phyloP scores from a whole-genome alignment of 495 filamentous ascomycete species.

The Neurospora sp. region DNA sequence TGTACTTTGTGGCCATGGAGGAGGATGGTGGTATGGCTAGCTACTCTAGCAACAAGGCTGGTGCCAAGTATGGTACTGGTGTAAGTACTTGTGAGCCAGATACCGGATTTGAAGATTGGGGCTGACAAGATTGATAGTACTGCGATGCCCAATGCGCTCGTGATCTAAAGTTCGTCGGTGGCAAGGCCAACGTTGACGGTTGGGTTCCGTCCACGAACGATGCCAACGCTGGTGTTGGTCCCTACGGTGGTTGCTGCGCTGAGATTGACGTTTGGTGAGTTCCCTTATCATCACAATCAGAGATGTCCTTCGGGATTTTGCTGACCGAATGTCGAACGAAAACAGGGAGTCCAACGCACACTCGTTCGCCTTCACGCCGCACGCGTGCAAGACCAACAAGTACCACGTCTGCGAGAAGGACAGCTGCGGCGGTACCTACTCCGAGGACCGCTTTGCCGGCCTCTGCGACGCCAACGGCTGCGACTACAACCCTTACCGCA shows the following conservation, averaged over 20 bases:
- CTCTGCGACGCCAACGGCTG: conserved; percentile 66
- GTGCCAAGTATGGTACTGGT: conserved; percentile 50
- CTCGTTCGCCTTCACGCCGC: conserved; percentile 55
- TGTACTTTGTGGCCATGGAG: conserved; percentile 52
- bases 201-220: conserved; percentile 37
- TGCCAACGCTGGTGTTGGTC: conserved; percentile 38
- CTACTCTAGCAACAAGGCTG: conserved; percentile 44
- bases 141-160: conserved; percentile 50
- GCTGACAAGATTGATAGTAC: conserved; percentile 24
- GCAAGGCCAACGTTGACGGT: conserved; percentile 50
- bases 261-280: conserved; percentile 56
- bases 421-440: conserved; percentile 43
- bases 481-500: conserved; percentile 69
- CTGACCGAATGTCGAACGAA: neutral
- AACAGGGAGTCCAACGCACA: conserved; percentile 53
- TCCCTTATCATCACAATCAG: no score
- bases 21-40: conserved; percentile 44
- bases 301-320: no score
- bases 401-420: conserved; percentile 48
- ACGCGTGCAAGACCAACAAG: conserved; percentile 51
- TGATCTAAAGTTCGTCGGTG: conserved; percentile 43
- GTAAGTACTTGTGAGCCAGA: conserved; percentile 7
- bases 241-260: conserved; percentile 53
- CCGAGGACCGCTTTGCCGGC: conserved; percentile 41
- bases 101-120: neutral